phyloP scores from a whole-genome alignment of 257 asterid species.

The Fraxinus cuspidata region DNA sequence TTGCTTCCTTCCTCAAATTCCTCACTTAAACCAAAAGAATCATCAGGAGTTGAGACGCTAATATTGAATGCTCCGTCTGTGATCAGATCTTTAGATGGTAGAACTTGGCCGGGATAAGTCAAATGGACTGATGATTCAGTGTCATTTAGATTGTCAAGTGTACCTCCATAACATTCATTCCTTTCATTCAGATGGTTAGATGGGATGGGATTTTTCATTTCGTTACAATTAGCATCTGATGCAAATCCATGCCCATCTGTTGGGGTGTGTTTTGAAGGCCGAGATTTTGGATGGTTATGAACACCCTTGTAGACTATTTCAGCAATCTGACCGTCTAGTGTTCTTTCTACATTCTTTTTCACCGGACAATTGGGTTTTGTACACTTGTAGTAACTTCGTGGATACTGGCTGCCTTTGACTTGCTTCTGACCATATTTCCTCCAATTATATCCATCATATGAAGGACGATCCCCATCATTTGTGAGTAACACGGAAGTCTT shows the following conservation, averaged over 20 bases:
- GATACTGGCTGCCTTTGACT: conserved; percentile 82
- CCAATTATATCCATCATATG: conserved; percentile 82
- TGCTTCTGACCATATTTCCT: conserved; percentile 91
- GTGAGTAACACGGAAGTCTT: conserved; percentile 31
- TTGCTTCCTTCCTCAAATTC: conserved; percentile 51
- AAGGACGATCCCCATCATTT: conserved; percentile 39
- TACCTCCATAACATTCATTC: conserved; percentile 26
- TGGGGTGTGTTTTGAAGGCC: conserved; percentile 31
- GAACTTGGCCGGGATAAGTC: conserved; percentile 25
- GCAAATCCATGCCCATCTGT: conserved; percentile 34
- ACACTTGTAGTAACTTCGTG: conserved; percentile 88
- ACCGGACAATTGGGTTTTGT: conserved; percentile 77
- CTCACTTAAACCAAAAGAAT: background rate
- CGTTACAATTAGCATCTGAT: conserved; percentile 27
- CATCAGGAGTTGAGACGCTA: conserved; percentile 33
- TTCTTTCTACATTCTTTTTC: conserved; percentile 74
- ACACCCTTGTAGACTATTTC: conserved; percentile 80
- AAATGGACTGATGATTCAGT: conserved; percentile 37
- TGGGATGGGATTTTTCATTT: conserved; percentile 23
- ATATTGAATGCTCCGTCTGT: conserved; percentile 21
- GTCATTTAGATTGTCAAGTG: conserved; percentile 27
- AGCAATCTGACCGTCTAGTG: conserved; percentile 57
- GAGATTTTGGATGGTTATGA: conserved; percentile 70
- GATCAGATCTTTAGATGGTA: conserved; percentile 28
- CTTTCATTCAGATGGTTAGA: conserved; percentile 27